Conservation (phyloP, 192 early-diverging fungal genomes). For the Coemansia sp. region DNA sequence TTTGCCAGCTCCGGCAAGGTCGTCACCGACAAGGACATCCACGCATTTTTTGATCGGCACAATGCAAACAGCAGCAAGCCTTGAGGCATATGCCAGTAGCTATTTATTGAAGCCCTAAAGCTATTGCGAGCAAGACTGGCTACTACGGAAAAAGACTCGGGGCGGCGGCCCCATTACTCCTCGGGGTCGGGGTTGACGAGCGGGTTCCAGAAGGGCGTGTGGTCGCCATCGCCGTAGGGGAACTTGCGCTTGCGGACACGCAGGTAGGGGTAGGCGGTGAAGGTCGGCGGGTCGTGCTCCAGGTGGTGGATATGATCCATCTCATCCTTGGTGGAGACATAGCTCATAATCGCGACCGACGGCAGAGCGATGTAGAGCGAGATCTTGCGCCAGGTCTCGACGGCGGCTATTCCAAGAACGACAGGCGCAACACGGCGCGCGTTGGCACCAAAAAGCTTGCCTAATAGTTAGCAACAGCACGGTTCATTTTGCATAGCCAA, state of each 20-base stretch:
- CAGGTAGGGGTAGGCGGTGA: slow-evolving; percentile 40
- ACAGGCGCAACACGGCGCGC: no score
- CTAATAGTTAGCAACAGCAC: no score
- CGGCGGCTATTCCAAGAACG: slow-evolving; percentile 18
- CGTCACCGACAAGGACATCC: slow-evolving; percentile 71
- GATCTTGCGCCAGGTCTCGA: slow-evolving; percentile 50
- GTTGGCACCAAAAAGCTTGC: no score
- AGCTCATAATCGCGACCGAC: slow-evolving; percentile 24
- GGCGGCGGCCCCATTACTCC: no score
- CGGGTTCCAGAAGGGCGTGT: slow-evolving; percentile 50
- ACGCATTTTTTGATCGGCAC: slow-evolving; percentile 65
- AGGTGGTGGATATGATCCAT: slow-evolving; percentile 49
- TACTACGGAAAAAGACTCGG: no score
- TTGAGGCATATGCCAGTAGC: no score
- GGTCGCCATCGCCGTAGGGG: slow-evolving; percentile 50
- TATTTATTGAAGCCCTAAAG: no score
- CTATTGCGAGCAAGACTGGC: neutral
- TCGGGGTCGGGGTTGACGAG: slow-evolving; percentile 49
- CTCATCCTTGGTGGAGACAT: slow-evolving; percentile 42
- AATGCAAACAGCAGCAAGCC: no score
- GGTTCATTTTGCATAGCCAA: no score
- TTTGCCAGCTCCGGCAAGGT: slow-evolving; percentile 73
- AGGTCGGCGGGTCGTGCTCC: slow-evolving; percentile 49
- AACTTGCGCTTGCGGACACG: slow-evolving; percentile 45
- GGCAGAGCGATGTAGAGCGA: slow-evolving; percentile 42